Base-by-base conservation (phyloP, 2,329 filamentous ascomycete species). In the Cladobotryum mycophilum region DNA sequence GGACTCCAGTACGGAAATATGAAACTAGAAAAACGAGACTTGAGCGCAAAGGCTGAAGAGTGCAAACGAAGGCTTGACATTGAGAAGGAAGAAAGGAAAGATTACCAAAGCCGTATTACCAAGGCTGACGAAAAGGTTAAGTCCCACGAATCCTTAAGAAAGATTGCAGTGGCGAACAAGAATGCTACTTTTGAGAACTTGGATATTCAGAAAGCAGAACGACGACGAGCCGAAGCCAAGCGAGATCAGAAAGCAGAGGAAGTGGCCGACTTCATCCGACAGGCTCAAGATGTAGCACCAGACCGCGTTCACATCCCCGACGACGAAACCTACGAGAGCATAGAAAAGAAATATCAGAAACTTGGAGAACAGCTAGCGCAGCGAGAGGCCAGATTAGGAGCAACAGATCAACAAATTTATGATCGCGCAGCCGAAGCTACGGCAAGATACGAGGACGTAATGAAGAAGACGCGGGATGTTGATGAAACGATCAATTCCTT, bases 351-450 rank as follows among this genome's bases (percentile, higher is more conserved):
- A 61, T 78, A 78, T 52, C 59, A 76, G 1, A 76, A 75, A 36
- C 68, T 90, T 13, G 66, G 69, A 33, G 72, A 75, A 41, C 81
- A 86, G 60, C 68, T 89, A n/a, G 66, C 73, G 15, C 74, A 75
- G 53, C 76, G 80, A 48, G 76, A 81, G 51, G 69, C 71, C 46
- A 73, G 76, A 59, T 68, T 83, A 42, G 86, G 87, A 20, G 84
- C 79, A 47, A 75, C 79, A 17, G 82, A 86, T 47, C 73, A 85
- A 54, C 71, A 88, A 58, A 85, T 89, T 45, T 76, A 78, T 48
- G 71, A 76, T 33, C 70, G 72, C 8, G 69, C 75, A 13, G 57
- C 60, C 4, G 67, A 71, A 53, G 67, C 74, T 5, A 67, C 64
- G 25, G 61, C 67, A 18, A 70, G 67, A 38, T 76, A 73, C 35